A percentile compares a stretch with the other conserved stretches of the same genome.
These are phyloP conservation scores for Wolfiporia cocos DNA, from an alignment of 1,284 basidiomycete genomes.

Conservation along the genomic window DNA sequence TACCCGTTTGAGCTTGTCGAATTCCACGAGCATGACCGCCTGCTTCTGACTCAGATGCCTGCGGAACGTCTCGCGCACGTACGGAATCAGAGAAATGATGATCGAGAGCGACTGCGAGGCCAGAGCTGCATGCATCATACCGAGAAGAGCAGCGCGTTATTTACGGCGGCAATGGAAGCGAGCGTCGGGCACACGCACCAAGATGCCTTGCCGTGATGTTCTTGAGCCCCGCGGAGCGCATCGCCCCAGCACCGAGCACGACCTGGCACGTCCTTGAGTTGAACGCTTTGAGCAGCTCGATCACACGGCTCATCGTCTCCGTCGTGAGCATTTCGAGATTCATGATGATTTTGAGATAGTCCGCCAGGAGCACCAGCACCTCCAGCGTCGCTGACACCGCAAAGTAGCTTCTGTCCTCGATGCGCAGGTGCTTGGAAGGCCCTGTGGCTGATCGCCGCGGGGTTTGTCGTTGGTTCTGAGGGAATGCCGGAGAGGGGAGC, in stretches of 20 bases:
- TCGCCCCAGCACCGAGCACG: slow-evolving; percentile 94
- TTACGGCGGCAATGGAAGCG: slow-evolving; percentile 3
- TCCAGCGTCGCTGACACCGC: slow-evolving; percentile 84
- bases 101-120: slow-evolving; percentile 95
- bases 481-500: slow-evolving; percentile 21
- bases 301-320: slow-evolving; percentile 89
- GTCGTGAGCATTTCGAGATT: slow-evolving; percentile 88
- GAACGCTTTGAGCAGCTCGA: slow-evolving; percentile 96
- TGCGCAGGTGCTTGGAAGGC: slow-evolving; percentile 66
- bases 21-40: slow-evolving; percentile 95
- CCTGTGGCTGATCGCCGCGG: slow-evolving; percentile 27
- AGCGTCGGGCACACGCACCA: slow-evolving; percentile 41
- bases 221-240: slow-evolving; percentile 95
- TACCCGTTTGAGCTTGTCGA: slow-evolving; percentile 95
- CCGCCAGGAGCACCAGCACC: slow-evolving; percentile 70
- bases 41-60: slow-evolving; percentile 91
- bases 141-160: slow-evolving; percentile 7
- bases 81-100: slow-evolving; percentile 93
- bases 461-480: slow-evolving; percentile 15
- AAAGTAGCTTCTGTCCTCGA: slow-evolving; percentile 83
- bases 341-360: slow-evolving; percentile 87
- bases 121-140: slow-evolving; percentile 64
- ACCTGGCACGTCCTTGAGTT: slow-evolving; percentile 99
- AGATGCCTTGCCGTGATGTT: slow-evolving; percentile 99
- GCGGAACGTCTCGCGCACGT: slow-evolving; percentile 90